Evolutionary conservation across 176 grass and related monocot genomes (phyloP).

Genomic region (Carex kokanica): DNA sequence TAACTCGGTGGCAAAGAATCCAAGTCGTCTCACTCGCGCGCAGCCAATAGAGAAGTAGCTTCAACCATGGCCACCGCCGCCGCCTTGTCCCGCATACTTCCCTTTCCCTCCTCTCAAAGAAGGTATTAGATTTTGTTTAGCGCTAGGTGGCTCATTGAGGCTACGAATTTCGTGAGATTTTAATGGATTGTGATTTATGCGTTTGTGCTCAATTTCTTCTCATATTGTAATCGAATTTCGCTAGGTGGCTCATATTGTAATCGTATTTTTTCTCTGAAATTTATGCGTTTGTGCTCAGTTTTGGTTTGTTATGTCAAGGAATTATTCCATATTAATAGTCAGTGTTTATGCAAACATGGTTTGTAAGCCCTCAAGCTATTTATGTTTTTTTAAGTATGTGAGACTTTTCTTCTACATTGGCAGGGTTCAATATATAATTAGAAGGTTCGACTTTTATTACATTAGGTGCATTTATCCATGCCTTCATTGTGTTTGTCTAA

Average conservation of each 20-base stretch:
- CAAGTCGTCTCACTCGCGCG: background rate
- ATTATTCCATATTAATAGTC: background rate
- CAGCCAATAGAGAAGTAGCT: background rate
- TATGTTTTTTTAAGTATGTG: background rate
- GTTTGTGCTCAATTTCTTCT: no score
- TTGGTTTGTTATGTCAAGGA: no score
- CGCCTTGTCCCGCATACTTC: background rate
- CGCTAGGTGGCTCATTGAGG: background rate
- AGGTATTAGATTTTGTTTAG: background rate
- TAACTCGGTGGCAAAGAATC: background rate
- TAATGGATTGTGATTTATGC: background rate
- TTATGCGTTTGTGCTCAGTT: no score
- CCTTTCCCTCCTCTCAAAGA: constrained; percentile 5
- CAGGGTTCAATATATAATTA: background rate
- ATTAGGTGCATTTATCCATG: background rate
- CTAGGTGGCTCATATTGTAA: no score
- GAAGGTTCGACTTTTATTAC: background rate
- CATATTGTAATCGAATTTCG: no score
- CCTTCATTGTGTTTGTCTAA: background rate
- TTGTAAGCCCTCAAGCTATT: background rate
- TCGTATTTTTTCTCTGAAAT: background rate
- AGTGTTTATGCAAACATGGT: background rate
- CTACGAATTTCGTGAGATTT: background rate
- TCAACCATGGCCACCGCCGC: background rate
- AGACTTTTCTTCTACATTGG: background rate